phyloP scores from a whole-genome alignment of 164 flowering plant genomes.

The Saururus chinensis region DNA sequence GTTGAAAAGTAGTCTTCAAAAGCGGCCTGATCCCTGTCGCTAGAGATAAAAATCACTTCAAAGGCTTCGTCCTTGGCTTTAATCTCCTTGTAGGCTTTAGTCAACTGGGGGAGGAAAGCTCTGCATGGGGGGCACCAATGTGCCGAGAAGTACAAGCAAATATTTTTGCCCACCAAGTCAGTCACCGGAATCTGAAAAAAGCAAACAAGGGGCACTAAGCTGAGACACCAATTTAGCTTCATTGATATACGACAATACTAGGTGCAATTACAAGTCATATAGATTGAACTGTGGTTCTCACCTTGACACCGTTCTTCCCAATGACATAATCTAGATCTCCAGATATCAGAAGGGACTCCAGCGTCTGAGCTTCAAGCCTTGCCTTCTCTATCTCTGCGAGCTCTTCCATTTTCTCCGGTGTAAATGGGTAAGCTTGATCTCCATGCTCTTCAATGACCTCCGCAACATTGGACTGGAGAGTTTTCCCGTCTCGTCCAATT shows the following conservation, averaged over 20 bases:
- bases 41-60: conserved; percentile 57
- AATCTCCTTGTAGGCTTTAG: conserved; percentile 46
- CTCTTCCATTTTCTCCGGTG: conserved; percentile 19
- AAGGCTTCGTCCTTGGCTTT: conserved; percentile 43
- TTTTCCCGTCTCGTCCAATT: conserved; percentile 23
- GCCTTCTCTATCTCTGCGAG: conserved; percentile 23
- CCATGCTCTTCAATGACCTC: conserved; percentile 17
- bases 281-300: not conserved
- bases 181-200: conserved; percentile 40
- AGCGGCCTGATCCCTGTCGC: conserved; percentile 40
- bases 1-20: conserved; percentile 42
- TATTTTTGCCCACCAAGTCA: conserved; percentile 52
- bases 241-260: too few species aligned
- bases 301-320: conserved; percentile 24
- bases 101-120: conserved; percentile 46
- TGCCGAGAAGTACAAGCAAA: conserved; percentile 61
- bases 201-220: not conserved
- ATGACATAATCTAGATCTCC: conserved; percentile 23
- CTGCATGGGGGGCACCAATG: conserved; percentile 74
- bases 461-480: conserved; percentile 14
- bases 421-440: conserved; percentile 24
- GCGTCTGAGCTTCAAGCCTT: conserved; percentile 17
- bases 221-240: not conserved
- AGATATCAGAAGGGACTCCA: conserved; percentile 25
- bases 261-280: too few species aligned